These are phyloP conservation scores for Neltuma alba DNA, from an alignment of 306 rosid genomes.

Conservation along the genomic window DNA sequence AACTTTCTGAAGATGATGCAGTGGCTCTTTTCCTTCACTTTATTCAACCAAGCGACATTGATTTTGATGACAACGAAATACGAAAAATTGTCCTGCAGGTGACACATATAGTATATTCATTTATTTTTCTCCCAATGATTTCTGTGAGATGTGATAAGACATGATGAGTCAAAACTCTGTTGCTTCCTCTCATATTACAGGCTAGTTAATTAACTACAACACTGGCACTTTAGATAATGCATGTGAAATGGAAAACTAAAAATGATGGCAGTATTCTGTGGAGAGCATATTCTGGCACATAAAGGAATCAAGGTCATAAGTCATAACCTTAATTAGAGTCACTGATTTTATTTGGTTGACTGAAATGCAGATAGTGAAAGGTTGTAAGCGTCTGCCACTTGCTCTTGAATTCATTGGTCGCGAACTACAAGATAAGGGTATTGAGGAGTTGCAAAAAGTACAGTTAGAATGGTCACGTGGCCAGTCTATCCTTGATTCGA, in stretches of 20 bases:
- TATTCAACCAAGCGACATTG: background rate
- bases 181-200: background rate
- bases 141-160: background rate
- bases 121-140: background rate
- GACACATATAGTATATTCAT: background rate
- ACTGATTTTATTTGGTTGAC: background rate
- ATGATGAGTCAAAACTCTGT: background rate
- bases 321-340: background rate
- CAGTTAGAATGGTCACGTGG: background rate
- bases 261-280: background rate
- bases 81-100: background rate
- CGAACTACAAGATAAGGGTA: background rate
- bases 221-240: background rate
- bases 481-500: background rate
- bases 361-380: conserved; percentile 43
- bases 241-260: no score
- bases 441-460: background rate
- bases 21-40: background rate
- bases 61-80: background rate
- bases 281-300: background rate
- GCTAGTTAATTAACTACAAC: background rate
- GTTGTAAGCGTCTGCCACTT: background rate
- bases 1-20: background rate
- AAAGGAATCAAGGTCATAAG: background rate
- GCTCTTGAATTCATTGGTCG: conserved; percentile 12